Conservation (phyloP, 331 rosid genomes). For the Ulmus americana region DNA sequence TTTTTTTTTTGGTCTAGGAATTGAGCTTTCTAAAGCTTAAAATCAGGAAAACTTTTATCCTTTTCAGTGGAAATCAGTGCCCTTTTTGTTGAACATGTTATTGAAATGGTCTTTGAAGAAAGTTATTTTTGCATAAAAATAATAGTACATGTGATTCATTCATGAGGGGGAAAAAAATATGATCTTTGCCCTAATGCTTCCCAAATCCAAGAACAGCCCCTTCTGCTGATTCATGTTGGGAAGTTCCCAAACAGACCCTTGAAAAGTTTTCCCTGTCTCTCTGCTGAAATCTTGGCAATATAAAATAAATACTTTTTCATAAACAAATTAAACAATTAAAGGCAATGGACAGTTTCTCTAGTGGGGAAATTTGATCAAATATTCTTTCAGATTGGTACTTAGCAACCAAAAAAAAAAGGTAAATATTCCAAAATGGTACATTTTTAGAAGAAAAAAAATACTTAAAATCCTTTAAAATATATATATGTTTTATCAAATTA, state of each 20-base stretch:
- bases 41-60: background rate
- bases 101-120: constrained; percentile 11
- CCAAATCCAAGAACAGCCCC: constrained; percentile 23
- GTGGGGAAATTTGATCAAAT: too few species aligned
- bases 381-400: too few species aligned
- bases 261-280: constrained; percentile 15
- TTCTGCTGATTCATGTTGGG: constrained; percentile 25
- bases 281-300: constrained; percentile 17
- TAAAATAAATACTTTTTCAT: too few species aligned
- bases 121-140: background rate
- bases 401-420: too few species aligned
- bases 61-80: background rate
- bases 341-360: constrained; percentile 7
- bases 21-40: background rate
- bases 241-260: constrained; percentile 24
- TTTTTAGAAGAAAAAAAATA: too few species aligned
- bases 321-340: background rate
- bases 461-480: too few species aligned
- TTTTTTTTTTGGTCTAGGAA: background rate
- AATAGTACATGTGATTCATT: background rate
- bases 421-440: too few species aligned
- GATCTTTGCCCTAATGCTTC: constrained; percentile 9
- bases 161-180: background rate
- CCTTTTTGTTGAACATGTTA: constrained; percentile 5
- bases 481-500: too few species aligned